Evolutionary conservation across 2,329 filamentous ascomycete species (phyloP), one percentile per base, ranked within the genome.

Genomic region (Calonectria pseudoturangicola): DNA sequence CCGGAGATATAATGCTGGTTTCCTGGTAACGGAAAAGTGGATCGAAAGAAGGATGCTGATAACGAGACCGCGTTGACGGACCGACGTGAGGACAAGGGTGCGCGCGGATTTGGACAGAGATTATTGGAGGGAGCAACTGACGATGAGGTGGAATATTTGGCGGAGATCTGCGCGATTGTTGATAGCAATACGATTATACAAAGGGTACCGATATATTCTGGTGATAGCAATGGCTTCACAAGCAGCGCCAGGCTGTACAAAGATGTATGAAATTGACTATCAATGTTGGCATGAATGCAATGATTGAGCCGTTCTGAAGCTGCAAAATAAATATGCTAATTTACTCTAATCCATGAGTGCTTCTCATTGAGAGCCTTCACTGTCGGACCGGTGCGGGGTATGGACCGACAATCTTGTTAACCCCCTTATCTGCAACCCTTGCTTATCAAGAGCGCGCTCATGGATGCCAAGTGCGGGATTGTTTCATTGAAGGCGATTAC

Each of bases 401-500:
- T 41, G 21, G 54, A 41, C 36, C 16, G 54, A 58, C 25, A 13
- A 39, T 60, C 5, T 36, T 41, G 41, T 5, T 16, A 12, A 2
- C 12, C 33, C 27, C 7, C 21, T 41, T 60, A 60, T 60, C 54
- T 60, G 33, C 7, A 33, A 41, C 54, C 54, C 54, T 60, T 27
- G 54, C 54, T 60, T 60, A 41, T 60, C 54, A 21, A 60, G 54
- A 60, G 21, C 54, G 54, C 54, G 54, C 54, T 58, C 36, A 27
- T 41, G 54, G 54, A 33, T 60, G 54, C 36, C 36, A 9, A 41
- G 4, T 58, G 54, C 54, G 39, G 21, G 36, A 15, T 60, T 33
- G 30, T 33, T 39, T 12, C n/a, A 27, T 39, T 41, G 15, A 41
- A 27, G 33, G 39, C 12, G 0, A 41, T 18, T 21, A 8, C 13